Evolutionary conservation across 495 filamentous ascomycete species (phyloP).

Genomic region (Penicillium roqueforti): DNA sequence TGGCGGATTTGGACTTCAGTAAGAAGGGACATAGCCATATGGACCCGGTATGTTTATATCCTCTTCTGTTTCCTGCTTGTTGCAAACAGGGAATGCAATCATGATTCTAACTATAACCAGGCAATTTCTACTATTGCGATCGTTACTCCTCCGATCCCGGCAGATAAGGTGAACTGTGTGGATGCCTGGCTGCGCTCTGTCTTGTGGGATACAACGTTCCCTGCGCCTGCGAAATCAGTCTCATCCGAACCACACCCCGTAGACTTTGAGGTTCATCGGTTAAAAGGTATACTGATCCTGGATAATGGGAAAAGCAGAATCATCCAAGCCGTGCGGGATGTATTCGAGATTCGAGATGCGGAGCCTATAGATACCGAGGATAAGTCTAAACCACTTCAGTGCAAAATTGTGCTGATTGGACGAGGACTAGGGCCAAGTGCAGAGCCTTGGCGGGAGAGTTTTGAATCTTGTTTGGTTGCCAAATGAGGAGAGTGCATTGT

Average conservation of each 20-base stretch:
- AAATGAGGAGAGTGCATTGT: constrained; percentile 3
- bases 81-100: not conserved
- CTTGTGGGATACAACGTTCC: constrained; percentile 75
- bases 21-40: constrained; percentile 72
- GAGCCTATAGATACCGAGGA: constrained; percentile 30
- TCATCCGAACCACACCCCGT: constrained; percentile 15
- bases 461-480: constrained; percentile 29
- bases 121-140: constrained; percentile 85
- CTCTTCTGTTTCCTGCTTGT: not conserved
- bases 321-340: constrained; percentile 86
- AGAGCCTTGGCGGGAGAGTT: constrained; percentile 31
- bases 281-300: constrained; percentile 71
- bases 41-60: constrained; percentile 60
- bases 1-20: constrained; percentile 61
- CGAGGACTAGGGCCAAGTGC: constrained; percentile 47
- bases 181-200: constrained; percentile 81
- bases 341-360: constrained; percentile 84
- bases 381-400: constrained; percentile 26
- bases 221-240: constrained; percentile 19
- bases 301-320: constrained; percentile 63
- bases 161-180: constrained; percentile 51
- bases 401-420: constrained; percentile 82
- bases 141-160: constrained; percentile 51
- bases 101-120: constrained; percentile 34
- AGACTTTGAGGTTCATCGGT: constrained; percentile 71